These are phyloP conservation scores for Phylloporus rhodoxanthus DNA, from an alignment of 768 basidiomycete species.

Conservation along the genomic window DNA sequence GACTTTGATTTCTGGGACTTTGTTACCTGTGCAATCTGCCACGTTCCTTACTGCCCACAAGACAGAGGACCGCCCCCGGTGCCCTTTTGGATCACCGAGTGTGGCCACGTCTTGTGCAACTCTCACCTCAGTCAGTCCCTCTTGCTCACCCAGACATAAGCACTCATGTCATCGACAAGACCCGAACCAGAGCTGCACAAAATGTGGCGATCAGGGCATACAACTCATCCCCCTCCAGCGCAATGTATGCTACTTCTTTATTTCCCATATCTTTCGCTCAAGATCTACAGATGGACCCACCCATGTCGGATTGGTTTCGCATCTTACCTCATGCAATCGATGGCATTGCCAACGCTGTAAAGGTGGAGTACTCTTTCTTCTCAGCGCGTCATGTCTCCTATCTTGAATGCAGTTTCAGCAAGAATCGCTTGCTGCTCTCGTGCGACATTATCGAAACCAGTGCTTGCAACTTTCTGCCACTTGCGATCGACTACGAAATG, in stretches of 20 bases:
- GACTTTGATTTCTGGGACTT: conserved; percentile 77
- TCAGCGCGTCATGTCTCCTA: not conserved
- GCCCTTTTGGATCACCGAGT: conserved; percentile 87
- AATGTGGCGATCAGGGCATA: conserved; percentile 58
- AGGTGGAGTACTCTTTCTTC: conserved; percentile 36
- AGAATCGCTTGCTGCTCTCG: conserved; percentile 63
- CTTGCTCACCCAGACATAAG: not conserved
- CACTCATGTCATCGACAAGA: conserved; percentile 35
- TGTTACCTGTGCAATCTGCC: conserved; percentile 64
- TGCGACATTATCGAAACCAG: conserved; percentile 56
- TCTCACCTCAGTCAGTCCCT: conserved; percentile 64
- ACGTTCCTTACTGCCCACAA: conserved; percentile 53
- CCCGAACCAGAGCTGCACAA: conserved; percentile 67
- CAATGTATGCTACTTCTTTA: conserved; percentile 44
- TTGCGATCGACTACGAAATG: conserved; percentile 31
- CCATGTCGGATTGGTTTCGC: conserved; percentile 80
- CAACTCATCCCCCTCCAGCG: conserved; percentile 68
- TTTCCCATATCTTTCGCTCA: not conserved
- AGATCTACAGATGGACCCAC: conserved; percentile 54
- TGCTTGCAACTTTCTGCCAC: conserved; percentile 41
- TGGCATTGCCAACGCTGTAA: conserved; percentile 57
- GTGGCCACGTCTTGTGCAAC: conserved; percentile 83
- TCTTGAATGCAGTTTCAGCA: conserved; percentile 60
- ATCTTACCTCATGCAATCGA: conserved; percentile 59
- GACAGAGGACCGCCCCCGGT: conserved; percentile 47